phyloP scores from a whole-genome alignment of 2,329 filamentous ascomycete genomes.

The Talaromyces amestolkiae region DNA sequence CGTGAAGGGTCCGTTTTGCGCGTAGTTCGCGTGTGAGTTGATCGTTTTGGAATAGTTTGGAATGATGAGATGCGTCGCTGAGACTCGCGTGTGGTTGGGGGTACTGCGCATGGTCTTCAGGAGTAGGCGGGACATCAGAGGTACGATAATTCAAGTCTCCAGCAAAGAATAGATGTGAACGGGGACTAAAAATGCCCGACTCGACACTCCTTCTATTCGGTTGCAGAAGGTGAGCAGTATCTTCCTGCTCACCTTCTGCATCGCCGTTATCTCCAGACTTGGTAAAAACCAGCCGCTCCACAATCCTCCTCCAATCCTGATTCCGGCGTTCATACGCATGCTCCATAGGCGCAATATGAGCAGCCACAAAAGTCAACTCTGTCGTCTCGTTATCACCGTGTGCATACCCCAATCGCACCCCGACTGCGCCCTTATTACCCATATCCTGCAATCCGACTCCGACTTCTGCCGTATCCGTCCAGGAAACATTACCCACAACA shows the following conservation, averaged over 20 bases:
- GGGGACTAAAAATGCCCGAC: conserved; percentile 67
- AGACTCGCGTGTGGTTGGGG: conserved; percentile 56
- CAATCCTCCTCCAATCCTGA: conserved; percentile 82
- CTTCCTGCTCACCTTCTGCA: conserved; percentile 36
- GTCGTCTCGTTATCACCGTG: conserved; percentile 47
- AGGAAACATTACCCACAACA: conserved; percentile 56
- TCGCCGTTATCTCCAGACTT: conserved; percentile 18
- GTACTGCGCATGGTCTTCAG: conserved; percentile 58
- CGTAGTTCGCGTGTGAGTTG: conserved; percentile 72
- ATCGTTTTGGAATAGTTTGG: conserved; percentile 67
- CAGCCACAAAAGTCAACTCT: conserved; percentile 79
- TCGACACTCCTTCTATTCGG: conserved; percentile 23
- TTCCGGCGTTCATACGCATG: conserved; percentile 72
- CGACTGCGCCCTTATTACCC: conserved; percentile 94
- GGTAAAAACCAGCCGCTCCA: conserved; percentile 73
- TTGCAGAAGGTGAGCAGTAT: conserved; percentile 34
- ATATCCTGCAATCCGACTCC: conserved; percentile 83
- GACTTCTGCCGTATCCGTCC: conserved; percentile 74
- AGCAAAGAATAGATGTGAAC: conserved; percentile 76
- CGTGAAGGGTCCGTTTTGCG: conserved; percentile 71
- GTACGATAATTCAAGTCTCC: conserved; percentile 97
- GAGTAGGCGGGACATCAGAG: conserved; percentile 61
- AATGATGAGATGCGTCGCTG: conserved; percentile 60
- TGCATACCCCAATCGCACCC: conserved; percentile 65
- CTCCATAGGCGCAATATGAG: conserved; percentile 88